Evolutionary conservation across 306 rosid genomes (phyloP).

Genomic region (Pyrus pyrifolia): DNA sequence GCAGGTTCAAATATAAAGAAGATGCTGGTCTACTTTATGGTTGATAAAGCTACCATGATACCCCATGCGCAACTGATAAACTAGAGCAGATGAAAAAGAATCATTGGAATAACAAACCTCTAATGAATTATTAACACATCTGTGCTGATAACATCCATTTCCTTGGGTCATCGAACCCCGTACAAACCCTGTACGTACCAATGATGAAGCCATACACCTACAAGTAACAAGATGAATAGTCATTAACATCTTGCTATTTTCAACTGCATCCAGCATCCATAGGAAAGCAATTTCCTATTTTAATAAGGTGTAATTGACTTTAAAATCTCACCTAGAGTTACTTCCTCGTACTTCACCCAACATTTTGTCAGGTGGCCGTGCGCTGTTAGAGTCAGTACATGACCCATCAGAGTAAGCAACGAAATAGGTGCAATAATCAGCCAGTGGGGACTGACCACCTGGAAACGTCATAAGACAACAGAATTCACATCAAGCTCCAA

Average conservation of each 20-base stretch:
- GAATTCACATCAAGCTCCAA: constrained; percentile 13
- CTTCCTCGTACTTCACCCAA: constrained; percentile 94
- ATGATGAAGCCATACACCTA: constrained; percentile 95
- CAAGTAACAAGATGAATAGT: constrained; percentile 17
- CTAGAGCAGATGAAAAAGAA: background rate
- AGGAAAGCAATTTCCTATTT: background rate
- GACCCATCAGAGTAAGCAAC: constrained; percentile 98
- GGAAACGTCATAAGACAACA: constrained; percentile 21
- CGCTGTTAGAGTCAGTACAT: constrained; percentile 85
- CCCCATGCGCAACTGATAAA: constrained; percentile 1
- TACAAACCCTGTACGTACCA: constrained; percentile 90
- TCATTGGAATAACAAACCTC: constrained; percentile 48
- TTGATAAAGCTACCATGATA: background rate
- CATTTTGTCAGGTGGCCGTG: constrained; percentile 96
- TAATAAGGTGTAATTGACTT: background rate
- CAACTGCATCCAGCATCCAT: background rate
- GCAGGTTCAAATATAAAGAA: background rate
- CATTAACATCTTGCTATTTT: constrained; percentile 11
- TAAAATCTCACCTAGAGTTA: constrained; percentile 66
- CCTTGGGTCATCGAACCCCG: constrained; percentile 87
- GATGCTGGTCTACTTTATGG: background rate
- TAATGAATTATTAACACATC: constrained; percentile 66
- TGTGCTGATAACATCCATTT: constrained; percentile 94
- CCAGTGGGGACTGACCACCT: constrained; percentile 99
- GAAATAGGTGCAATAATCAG: constrained; percentile 97